These are phyloP conservation scores for Exophiala calicioides DNA, from an alignment of 2,329 filamentous ascomycete species.

Conservation along the genomic window DNA sequence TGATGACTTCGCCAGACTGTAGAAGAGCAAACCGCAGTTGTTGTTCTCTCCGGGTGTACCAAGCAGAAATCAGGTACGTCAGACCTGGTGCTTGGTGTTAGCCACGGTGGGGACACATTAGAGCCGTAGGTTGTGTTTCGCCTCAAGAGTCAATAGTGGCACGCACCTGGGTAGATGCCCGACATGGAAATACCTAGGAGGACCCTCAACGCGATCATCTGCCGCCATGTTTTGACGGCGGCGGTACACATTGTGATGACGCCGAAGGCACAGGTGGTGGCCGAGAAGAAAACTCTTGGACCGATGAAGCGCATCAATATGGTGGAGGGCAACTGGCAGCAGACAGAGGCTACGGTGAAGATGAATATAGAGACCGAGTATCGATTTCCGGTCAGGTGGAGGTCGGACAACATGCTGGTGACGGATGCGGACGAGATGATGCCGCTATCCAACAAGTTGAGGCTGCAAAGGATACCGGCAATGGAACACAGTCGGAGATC, in stretches of 20 bases:
- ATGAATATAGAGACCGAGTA: slow-evolving; percentile 73
- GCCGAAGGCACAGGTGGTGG: slow-evolving; percentile 62
- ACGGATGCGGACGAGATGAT: slow-evolving; percentile 70
- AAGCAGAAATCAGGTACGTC: slow-evolving; percentile 53
- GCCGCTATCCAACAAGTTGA: slow-evolving; percentile 69
- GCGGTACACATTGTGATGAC: slow-evolving; percentile 68
- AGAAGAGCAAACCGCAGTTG: slow-evolving; percentile 25
- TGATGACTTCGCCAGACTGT: slow-evolving; percentile 48
- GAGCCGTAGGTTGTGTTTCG: too few species aligned
- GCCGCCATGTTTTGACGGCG: slow-evolving; percentile 66
- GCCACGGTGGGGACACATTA: too few species aligned
- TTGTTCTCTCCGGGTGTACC: slow-evolving; percentile 56
- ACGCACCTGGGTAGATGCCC: slow-evolving; percentile 48
- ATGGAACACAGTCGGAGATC: slow-evolving; percentile 70
- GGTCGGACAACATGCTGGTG: slow-evolving; percentile 66
- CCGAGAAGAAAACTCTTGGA: slow-evolving; percentile 63
- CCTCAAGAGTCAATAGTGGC: too few species aligned
- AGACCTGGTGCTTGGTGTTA: too few species aligned
- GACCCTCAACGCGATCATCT: slow-evolving; percentile 69
- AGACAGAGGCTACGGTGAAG: slow-evolving; percentile 68
- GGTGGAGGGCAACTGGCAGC: slow-evolving; percentile 69
- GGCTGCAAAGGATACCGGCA: slow-evolving; percentile 67
- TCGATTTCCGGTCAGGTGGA: slow-evolving; percentile 64
- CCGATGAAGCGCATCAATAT: slow-evolving; percentile 66
- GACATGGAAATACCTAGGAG: slow-evolving; percentile 65